Evolutionary conservation across 768 basidiomycete species (phyloP).

Genomic region (Suillus subluteus): DNA sequence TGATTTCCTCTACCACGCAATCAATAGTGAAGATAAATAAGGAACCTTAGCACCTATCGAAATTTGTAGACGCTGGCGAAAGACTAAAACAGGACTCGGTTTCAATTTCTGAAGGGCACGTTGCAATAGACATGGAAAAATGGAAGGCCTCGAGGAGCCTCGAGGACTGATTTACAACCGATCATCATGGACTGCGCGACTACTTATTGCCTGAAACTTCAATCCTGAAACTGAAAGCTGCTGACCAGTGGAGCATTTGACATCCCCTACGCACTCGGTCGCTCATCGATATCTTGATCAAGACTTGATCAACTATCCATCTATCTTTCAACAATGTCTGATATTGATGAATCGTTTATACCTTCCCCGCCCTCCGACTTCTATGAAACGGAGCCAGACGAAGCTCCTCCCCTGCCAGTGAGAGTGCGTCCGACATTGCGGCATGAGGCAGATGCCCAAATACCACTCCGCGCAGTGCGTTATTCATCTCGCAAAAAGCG

Average conservation of each 20-base stretch:
- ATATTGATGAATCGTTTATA: conserved; percentile 34
- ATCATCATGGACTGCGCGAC: conserved; percentile 12
- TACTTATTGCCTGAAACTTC: conserved; percentile 1
- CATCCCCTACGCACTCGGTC: not conserved
- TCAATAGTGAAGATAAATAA: not conserved
- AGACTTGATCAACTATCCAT: not conserved
- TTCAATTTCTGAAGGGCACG: not conserved
- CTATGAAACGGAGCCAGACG: conserved; percentile 30
- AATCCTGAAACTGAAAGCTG: conserved; percentile 5
- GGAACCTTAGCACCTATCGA: not conserved
- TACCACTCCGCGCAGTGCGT: conserved; percentile 36
- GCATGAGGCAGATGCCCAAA: conserved; percentile 26
- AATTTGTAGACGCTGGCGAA: not conserved
- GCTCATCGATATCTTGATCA: not conserved
- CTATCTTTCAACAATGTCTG: conserved; percentile 26
- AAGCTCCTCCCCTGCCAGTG: conserved; percentile 19
- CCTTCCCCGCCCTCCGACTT: conserved; percentile 30
- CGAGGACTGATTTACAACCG: conserved; percentile 17
- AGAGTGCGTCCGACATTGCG: conserved; percentile 4
- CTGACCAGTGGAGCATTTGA: not conserved
- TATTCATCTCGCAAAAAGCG: conserved; percentile 35
- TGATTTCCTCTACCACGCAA: not conserved
- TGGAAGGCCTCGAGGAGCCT: conserved; percentile 14
- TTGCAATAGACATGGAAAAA: not conserved
- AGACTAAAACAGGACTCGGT: conserved; percentile 3